Evolutionary conservation across 495 filamentous ascomycete genomes (phyloP).

Genomic region (Pyrenula massariospora): DNA sequence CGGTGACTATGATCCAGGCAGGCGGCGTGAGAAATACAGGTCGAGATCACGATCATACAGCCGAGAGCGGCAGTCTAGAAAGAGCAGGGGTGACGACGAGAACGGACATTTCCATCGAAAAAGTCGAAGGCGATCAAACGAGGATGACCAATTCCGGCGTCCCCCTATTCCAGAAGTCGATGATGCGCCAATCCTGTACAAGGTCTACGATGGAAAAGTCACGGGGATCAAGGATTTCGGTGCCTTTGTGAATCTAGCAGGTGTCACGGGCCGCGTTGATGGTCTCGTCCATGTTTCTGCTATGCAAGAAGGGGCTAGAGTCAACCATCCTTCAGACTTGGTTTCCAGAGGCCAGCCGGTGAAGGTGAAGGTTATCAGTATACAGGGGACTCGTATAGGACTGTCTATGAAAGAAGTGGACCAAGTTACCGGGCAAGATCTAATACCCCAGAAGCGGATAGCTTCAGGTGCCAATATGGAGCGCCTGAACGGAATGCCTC

Average conservation of each 20-base stretch:
- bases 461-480: slow-evolving; percentile 91
- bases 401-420: slow-evolving; percentile 97
- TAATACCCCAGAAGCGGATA: slow-evolving; percentile 68
- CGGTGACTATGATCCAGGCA: slow-evolving; percentile 42
- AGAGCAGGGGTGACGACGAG: slow-evolving; percentile 51
- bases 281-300: slow-evolving; percentile 93
- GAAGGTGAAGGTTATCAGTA: slow-evolving; percentile 86
- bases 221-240: slow-evolving; percentile 93
- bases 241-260: slow-evolving; percentile 84
- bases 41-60: slow-evolving; percentile 46
- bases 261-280: slow-evolving; percentile 78
- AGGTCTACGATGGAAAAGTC: slow-evolving; percentile 81
- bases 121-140: slow-evolving; percentile 26
- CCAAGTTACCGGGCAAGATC: slow-evolving; percentile 75
- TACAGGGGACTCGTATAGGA: slow-evolving; percentile 68
- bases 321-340: slow-evolving; percentile 86
- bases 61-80: slow-evolving; percentile 28
- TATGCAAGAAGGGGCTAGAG: slow-evolving; percentile 75
- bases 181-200: slow-evolving; percentile 68
- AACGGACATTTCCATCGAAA: slow-evolving; percentile 40
- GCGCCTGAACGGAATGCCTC: slow-evolving; percentile 47
- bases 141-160: slow-evolving; percentile 52
- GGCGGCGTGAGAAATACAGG: slow-evolving; percentile 38
- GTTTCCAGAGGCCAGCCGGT: slow-evolving; percentile 71
- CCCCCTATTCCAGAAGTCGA: slow-evolving; percentile 72